These are phyloP conservation scores for Ambrosiella xylebori DNA, from an alignment of 2,329 filamentous ascomycete species.

Conservation along the genomic window DNA sequence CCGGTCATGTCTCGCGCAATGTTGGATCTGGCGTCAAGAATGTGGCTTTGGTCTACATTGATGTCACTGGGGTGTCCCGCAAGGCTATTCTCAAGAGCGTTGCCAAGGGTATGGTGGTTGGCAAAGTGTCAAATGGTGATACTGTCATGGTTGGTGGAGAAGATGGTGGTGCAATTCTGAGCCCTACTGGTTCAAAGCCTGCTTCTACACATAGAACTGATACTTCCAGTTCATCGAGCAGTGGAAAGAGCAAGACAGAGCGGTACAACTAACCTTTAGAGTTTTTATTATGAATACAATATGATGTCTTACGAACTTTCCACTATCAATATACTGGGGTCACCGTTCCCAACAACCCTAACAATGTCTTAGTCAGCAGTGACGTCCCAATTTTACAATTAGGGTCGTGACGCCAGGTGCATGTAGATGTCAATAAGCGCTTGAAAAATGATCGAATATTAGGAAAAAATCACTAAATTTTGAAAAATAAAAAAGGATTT, in stretches of 20 bases:
- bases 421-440: too few species aligned
- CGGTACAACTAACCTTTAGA: not conserved
- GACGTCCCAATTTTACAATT: too few species aligned
- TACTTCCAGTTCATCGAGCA: constrained; percentile 15
- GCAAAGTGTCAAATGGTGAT: constrained; percentile 56
- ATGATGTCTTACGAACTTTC: too few species aligned
- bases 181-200: constrained; percentile 14
- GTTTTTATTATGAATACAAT: too few species aligned
- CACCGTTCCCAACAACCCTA: too few species aligned
- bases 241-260: constrained; percentile 18
- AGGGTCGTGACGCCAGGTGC: too few species aligned
- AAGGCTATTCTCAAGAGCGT: constrained; percentile 85
- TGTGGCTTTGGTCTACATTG: constrained; percentile 91
- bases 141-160: constrained; percentile 57
- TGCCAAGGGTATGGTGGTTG: constrained; percentile 89
- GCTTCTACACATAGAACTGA: constrained; percentile 17
- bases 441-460: too few species aligned
- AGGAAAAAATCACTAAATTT: too few species aligned
- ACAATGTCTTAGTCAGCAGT: too few species aligned
- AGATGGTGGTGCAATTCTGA: constrained; percentile 20
- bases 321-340: too few species aligned
- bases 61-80: constrained; percentile 81
- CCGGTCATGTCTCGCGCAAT: constrained; percentile 56
- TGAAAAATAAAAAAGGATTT: too few species aligned
- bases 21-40: constrained; percentile 85